Conservation (phyloP, 805 yeast species). For the Metschnikowia cubensis region DNA sequence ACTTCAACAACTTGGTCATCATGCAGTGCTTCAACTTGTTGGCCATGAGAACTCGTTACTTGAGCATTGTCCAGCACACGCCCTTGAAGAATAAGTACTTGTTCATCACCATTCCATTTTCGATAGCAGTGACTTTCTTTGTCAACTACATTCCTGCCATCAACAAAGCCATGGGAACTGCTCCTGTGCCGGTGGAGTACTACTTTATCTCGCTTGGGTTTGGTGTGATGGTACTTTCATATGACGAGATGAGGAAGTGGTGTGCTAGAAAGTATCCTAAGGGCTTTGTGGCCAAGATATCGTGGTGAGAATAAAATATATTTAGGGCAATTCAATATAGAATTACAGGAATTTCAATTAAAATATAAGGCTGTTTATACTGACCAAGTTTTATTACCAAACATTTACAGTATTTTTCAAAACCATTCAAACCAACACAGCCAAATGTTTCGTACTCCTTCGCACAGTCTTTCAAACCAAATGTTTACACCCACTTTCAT, state of each 20-base stretch:
- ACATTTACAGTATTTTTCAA: no score
- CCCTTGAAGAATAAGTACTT: conserved; percentile 34
- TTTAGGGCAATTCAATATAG: background rate
- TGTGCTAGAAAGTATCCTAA: conserved; percentile 35
- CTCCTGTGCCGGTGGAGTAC: conserved; percentile 41
- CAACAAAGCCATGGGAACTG: conserved; percentile 32
- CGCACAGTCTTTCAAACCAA: no score
- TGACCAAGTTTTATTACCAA: no score
- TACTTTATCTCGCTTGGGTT: conserved; percentile 45
- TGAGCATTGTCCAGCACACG: conserved; percentile 40
- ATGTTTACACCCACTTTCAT: no score
- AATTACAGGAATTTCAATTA: background rate
- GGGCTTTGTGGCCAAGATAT: conserved; percentile 33
- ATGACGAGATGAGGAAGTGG: conserved; percentile 43
- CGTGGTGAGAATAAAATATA: conserved; percentile 31
- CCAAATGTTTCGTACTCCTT: no score
- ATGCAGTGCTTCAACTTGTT: conserved; percentile 45
- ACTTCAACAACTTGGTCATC: conserved; percentile 45
- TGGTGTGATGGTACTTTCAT: conserved; percentile 35
- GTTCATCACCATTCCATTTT: conserved; percentile 32
- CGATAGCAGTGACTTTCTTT: conserved; percentile 37
- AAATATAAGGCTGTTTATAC: no score
- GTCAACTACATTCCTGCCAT: conserved; percentile 42
- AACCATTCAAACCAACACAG: no score
- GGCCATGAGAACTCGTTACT: conserved; percentile 40